These are phyloP conservation scores for Mortierella sp. DNA, from an alignment of 371 early-diverging fungal species.

Conservation along the genomic window DNA sequence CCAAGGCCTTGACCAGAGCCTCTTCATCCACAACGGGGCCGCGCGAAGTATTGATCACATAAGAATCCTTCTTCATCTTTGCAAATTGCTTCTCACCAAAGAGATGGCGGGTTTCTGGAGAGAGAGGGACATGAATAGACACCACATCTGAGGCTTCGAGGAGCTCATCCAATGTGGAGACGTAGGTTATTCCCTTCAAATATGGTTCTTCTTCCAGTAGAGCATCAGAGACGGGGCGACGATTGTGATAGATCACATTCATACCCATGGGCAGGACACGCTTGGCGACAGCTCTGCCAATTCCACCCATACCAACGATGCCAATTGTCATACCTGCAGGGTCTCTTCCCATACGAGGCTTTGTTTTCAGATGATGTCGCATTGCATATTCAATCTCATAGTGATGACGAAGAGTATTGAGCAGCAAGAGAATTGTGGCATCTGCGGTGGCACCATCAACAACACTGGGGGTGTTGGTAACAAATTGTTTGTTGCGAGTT, in stretches of 20 bases:
- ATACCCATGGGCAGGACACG: conserved; percentile 67
- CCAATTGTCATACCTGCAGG: conserved; percentile 66
- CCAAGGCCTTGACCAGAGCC: conserved; percentile 66
- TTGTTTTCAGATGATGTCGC: conserved; percentile 48
- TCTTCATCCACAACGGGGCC: conserved; percentile 70
- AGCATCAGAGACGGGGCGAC: conserved; percentile 49
- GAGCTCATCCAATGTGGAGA: conserved; percentile 50
- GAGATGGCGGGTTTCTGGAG: conserved; percentile 63
- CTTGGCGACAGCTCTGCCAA: conserved; percentile 67
- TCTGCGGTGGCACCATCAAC: conserved; percentile 66
- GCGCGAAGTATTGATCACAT: conserved; percentile 72
- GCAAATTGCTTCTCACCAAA: conserved; percentile 61
- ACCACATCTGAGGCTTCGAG: conserved; percentile 67
- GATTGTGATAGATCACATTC: conserved; percentile 69
- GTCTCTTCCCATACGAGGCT: conserved; percentile 62
- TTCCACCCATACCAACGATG: conserved; percentile 73
- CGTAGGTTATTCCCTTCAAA: conserved; percentile 22
- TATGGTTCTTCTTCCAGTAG: conserved; percentile 7
- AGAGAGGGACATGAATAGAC: conserved; percentile 69
- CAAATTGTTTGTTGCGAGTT: conserved; percentile 46
- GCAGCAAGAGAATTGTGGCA: conserved; percentile 63
- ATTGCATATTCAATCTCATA: conserved; percentile 60
- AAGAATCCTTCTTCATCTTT: conserved; percentile 66
- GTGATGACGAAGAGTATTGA: conserved; percentile 63
- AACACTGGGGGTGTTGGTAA: conserved; percentile 55